phyloP scores from a whole-genome alignment of 2,329 filamentous ascomycete species.

The Coniochaeta sp. region DNA sequence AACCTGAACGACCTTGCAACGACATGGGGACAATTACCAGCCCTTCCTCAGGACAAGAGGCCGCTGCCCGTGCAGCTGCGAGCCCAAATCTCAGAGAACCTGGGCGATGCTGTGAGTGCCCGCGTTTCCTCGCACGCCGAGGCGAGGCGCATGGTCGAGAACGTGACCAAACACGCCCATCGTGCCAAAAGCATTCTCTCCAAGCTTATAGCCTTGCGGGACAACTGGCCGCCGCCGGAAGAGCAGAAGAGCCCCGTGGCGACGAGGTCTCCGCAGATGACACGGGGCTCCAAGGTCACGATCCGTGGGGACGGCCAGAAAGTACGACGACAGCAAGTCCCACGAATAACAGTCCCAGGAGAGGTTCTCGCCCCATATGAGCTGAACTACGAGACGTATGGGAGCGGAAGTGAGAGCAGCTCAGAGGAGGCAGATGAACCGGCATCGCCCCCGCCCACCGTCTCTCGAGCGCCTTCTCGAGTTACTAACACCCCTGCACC shows the following conservation, averaged over 20 bases:
- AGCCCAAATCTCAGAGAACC: constrained; percentile 51
- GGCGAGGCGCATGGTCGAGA: constrained; percentile 56
- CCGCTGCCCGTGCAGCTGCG: constrained; percentile 45
- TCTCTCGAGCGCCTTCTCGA: not conserved
- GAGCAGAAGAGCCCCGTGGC: constrained; percentile 44
- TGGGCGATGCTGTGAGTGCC: constrained; percentile 47
- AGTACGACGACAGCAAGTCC: constrained; percentile 37
- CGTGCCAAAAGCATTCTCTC: constrained; percentile 51
- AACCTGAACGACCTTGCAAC: constrained; percentile 50
- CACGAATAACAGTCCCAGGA: constrained; percentile 58
- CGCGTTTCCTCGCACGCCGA: constrained; percentile 55
- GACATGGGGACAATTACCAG: constrained; percentile 49
- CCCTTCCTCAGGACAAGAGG: constrained; percentile 36
- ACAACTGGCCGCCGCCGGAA: constrained; percentile 48
- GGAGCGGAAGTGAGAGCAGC: constrained; percentile 45
- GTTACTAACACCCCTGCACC: constrained; percentile 18
- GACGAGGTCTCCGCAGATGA: constrained; percentile 46
- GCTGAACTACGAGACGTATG: constrained; percentile 53
- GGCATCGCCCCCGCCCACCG: too few species aligned
- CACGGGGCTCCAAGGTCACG: constrained; percentile 39
- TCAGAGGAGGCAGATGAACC: constrained; percentile 39
- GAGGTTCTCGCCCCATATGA: constrained; percentile 62
- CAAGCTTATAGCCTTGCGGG: constrained; percentile 53
- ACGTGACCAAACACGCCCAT: constrained; percentile 54
- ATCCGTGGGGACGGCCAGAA: constrained; percentile 39